Evolutionary conservation across 2,329 filamentous ascomycete species (phyloP).

Genomic region (Tolypocladium inflatum): DNA sequence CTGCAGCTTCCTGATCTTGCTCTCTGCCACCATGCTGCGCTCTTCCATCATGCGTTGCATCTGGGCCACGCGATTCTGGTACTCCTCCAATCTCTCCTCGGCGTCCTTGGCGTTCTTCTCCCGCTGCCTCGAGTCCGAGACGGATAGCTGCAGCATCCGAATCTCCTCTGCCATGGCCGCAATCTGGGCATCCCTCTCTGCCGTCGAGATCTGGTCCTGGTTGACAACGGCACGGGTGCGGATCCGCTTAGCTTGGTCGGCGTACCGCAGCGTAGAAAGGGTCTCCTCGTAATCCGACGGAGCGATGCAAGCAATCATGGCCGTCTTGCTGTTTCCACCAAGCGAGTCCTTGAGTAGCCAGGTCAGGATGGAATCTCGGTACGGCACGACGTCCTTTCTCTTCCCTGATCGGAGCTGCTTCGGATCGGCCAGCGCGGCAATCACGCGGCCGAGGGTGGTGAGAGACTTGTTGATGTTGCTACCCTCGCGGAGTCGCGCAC

Average conservation of each 20-base stretch:
- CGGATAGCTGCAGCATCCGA: constrained; percentile 68
- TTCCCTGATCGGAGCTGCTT: constrained; percentile 52
- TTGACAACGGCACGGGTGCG: constrained; percentile 91
- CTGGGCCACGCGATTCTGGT: constrained; percentile 78
- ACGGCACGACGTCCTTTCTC: constrained; percentile 64
- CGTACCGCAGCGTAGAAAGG: constrained; percentile 88
- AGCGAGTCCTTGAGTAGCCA: constrained; percentile 93
- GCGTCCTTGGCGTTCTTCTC: constrained; percentile 71
- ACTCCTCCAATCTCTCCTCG: constrained; percentile 84
- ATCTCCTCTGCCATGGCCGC: constrained; percentile 93
- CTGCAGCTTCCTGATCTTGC: constrained; percentile 83
- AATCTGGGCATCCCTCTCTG: constrained; percentile 91
- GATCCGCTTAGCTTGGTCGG: constrained; percentile 95
- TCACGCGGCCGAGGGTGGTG: constrained; percentile 89
- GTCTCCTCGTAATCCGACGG: constrained; percentile 97
- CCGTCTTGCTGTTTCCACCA: constrained; percentile 94
- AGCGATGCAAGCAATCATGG: constrained; percentile 97
- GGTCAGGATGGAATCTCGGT: constrained; percentile 75
- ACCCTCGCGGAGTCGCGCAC: constrained; percentile 80
- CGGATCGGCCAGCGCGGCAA: constrained; percentile 73
- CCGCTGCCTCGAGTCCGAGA: constrained; percentile 52
- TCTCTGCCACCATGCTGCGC: constrained; percentile 77
- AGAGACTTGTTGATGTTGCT: constrained; percentile 99
- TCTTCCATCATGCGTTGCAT: constrained; percentile 98
- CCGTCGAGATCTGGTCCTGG: constrained; percentile 85